Evolutionary conservation across 2,329 filamentous ascomycete species (phyloP).

Genomic region (Fusarium equiseti): DNA sequence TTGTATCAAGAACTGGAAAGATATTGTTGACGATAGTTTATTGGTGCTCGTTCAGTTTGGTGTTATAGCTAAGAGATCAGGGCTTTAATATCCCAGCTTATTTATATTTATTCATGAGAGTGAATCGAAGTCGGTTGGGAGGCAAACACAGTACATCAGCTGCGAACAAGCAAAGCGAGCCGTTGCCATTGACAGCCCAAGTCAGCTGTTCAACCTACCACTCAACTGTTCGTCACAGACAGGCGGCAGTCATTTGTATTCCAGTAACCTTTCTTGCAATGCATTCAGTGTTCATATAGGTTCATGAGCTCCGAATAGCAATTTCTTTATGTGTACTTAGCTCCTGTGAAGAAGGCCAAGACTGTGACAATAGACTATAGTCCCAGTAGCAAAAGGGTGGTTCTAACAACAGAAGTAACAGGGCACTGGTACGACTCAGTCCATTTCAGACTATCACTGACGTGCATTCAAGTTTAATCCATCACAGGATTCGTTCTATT

Average conservation of each 20-base stretch:
- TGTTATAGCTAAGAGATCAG: not conserved
- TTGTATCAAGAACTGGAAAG: not conserved
- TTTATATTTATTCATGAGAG: too few species aligned
- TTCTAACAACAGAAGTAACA: accelerated
- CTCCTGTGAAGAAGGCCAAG: too few species aligned
- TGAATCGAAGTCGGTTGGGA: too few species aligned
- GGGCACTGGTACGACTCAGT: not conserved
- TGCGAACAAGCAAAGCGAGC: too few species aligned
- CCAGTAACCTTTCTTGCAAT: too few species aligned
- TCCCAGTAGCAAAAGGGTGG: not conserved
- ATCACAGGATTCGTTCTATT: not conserved
- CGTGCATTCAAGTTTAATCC: not conserved
- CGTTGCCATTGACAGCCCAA: not conserved
- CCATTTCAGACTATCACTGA: not conserved
- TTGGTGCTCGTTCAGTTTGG: not conserved
- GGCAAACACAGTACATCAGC: too few species aligned
- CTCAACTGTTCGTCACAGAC: not conserved
- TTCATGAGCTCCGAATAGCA: too few species aligned
- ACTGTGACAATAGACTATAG: too few species aligned
- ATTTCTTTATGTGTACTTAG: too few species aligned
- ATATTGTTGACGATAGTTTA: not conserved
- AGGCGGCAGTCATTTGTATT: not conserved
- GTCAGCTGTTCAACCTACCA: not conserved
- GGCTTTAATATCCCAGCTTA: too few species aligned
- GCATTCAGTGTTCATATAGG: too few species aligned